phyloP scores from a whole-genome alignment of 177 flowering plant genomes.

The Tripterygium wilfordii region DNA sequence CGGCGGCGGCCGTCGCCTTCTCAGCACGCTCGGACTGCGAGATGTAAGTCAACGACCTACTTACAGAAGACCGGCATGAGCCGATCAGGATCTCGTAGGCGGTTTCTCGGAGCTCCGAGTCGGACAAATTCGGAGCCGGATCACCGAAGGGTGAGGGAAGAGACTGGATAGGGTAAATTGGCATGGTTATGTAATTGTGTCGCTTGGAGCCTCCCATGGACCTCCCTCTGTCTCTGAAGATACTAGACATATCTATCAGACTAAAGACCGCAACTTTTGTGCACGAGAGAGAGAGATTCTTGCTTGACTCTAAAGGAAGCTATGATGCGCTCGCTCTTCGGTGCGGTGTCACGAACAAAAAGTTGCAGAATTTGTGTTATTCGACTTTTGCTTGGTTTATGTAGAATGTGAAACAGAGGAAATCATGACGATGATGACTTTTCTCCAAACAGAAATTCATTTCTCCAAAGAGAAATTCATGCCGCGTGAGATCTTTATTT shows the following conservation, averaged over 20 bases:
- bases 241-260: slow-evolving; percentile 1
- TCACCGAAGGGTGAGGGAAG: not conserved
- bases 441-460: too few relatives aligned
- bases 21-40: not conserved
- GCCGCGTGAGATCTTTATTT: too few relatives aligned
- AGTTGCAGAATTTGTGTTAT: too few relatives aligned
- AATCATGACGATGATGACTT: too few relatives aligned
- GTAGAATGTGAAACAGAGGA: too few relatives aligned
- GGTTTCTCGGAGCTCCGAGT: slow-evolving; percentile 1
- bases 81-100: slow-evolving; percentile 6
- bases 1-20: not conserved
- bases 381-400: too few relatives aligned
- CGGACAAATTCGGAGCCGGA: not conserved
- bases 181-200: not conserved
- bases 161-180: not conserved
- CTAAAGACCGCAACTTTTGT: too few relatives aligned
- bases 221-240: slow-evolving; percentile 1
- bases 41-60: not conserved
- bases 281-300: not conserved
- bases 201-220: slow-evolving; percentile 2
- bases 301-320: not conserved
- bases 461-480: too few relatives aligned
- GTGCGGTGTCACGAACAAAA: too few relatives aligned
- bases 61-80: slow-evolving; percentile 1
- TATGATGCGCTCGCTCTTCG: too few relatives aligned